phyloP scores from a whole-genome alignment of 2,329 filamentous ascomycete genomes.

The Emergomyces pasteurianus region DNA sequence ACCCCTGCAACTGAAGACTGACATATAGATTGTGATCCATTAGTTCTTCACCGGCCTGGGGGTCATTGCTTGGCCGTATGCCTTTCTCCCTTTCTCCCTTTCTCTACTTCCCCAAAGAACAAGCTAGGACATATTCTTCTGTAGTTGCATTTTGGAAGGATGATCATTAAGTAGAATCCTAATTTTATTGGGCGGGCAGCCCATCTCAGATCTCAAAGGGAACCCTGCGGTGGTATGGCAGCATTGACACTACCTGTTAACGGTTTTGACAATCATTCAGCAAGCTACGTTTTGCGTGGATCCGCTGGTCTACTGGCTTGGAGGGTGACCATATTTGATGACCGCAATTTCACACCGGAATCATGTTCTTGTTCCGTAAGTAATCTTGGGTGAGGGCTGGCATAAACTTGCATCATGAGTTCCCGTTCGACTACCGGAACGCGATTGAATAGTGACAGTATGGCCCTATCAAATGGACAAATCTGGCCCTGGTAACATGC shows the following conservation, averaged over 20 bases:
- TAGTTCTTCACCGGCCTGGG: conserved; percentile 75
- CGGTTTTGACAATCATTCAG: conserved; percentile 67
- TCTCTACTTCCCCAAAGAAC: no score
- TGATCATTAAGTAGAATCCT: conserved; percentile 86
- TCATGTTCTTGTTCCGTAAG: conserved; percentile 74
- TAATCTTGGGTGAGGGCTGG: conserved; percentile 78
- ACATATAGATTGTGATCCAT: conserved; percentile 60
- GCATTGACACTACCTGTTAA: conserved; percentile 74
- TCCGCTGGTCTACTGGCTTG: conserved; percentile 83
- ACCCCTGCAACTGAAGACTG: conserved; percentile 60
- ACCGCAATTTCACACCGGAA: conserved; percentile 83
- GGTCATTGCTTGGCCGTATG: conserved; percentile 55
- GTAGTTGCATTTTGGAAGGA: conserved; percentile 78
- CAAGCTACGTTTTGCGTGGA: conserved; percentile 91
- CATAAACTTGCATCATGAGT: conserved; percentile 95
- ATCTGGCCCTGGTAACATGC: conserved; percentile 76
- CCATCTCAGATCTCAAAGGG: conserved; percentile 75
- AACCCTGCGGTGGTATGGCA: conserved; percentile 77
- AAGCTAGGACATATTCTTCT: no score
- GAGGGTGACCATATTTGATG: conserved; percentile 83
- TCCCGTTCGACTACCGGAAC: conserved; percentile 84
- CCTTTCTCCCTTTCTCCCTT: background rate
- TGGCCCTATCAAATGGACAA: conserved; percentile 80
- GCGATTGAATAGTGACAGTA: conserved; percentile 85
- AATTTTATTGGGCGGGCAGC: conserved; percentile 78